Percentiles rank a stretch among this genome's conserved stretches.
Evolutionary conservation across 306 rosid species (phyloP).

Genomic region (Elaeagnus macrophylla): DNA sequence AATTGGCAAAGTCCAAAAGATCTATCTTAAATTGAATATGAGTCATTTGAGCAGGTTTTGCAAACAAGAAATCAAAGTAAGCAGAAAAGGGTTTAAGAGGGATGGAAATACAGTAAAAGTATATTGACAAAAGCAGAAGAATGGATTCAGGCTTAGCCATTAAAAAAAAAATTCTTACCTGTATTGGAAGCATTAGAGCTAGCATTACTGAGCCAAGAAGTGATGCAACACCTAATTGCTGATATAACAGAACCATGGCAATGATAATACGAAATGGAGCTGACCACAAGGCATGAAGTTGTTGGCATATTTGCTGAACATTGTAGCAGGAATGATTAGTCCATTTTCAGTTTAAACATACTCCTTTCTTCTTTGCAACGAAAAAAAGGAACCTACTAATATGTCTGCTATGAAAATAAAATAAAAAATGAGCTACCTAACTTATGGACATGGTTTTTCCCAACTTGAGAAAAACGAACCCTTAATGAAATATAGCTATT

Average conservation of each 20-base stretch:
- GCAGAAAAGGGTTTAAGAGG: not conserved
- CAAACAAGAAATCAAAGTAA: too few species aligned
- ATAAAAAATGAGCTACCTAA: too few species aligned
- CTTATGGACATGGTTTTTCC: too few species aligned
- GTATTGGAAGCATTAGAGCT: slow-evolving; percentile 58
- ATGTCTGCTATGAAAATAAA: too few species aligned
- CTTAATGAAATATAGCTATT: too few species aligned
- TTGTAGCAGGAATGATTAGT: slow-evolving; percentile 3
- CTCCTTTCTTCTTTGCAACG: too few species aligned
- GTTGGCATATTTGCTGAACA: slow-evolving; percentile 65
- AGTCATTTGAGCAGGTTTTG: too few species aligned
- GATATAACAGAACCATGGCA: slow-evolving; percentile 74
- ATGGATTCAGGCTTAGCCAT: not conserved
- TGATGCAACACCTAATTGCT: slow-evolving; percentile 88
- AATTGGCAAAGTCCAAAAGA: too few species aligned
- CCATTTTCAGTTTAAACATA: not conserved
- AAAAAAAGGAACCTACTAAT: too few species aligned
- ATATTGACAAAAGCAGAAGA: not conserved
- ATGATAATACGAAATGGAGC: slow-evolving; percentile 70
- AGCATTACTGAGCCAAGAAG: slow-evolving; percentile 60
- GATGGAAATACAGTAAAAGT: not conserved
- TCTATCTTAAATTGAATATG: too few species aligned
- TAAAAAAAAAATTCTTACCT: slow-evolving; percentile 30
- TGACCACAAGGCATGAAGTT: slow-evolving; percentile 84
- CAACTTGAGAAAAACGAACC: not conserved